These are phyloP conservation scores for Exophiala mesophila DNA, from an alignment of 2,329 filamentous ascomycete species.

Conservation along the genomic window DNA sequence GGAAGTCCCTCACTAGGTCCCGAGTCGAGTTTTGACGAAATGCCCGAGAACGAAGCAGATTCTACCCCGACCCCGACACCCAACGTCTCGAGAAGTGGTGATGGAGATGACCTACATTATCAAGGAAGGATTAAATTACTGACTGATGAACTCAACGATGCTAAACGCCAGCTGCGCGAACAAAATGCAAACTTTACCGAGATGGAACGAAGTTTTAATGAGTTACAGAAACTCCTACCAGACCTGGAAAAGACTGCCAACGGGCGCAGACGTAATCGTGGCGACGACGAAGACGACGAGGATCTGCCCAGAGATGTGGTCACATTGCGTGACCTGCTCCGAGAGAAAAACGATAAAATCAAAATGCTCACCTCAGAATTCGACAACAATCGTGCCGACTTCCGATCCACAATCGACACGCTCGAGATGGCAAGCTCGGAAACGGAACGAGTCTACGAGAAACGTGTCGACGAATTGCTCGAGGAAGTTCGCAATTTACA, in stretches of 20 bases:
- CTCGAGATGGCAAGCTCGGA: slow-evolving; percentile 92
- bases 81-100: slow-evolving; percentile 20
- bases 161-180: slow-evolving; percentile 84
- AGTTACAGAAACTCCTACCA: slow-evolving; percentile 70
- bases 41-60: slow-evolving; percentile 47
- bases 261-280: slow-evolving; percentile 37
- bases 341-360: slow-evolving; percentile 97
- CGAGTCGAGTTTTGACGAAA: slow-evolving; percentile 35
- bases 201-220: slow-evolving; percentile 83
- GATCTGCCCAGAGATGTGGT: slow-evolving; percentile 56
- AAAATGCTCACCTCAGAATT: slow-evolving; percentile 89
- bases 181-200: slow-evolving; percentile 77
- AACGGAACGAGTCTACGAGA: slow-evolving; percentile 88
- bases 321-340: slow-evolving; percentile 73
- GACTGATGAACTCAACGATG: slow-evolving; percentile 63
- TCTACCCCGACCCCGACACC: slow-evolving; percentile 40
- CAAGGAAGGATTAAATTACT: slow-evolving; percentile 57
- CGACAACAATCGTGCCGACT: slow-evolving; percentile 89
- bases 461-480: slow-evolving; percentile 55
- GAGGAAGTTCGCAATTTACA: slow-evolving; percentile 78
- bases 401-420: slow-evolving; percentile 93
- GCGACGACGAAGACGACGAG: slow-evolving; percentile 37
- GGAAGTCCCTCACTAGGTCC: slow-evolving; percentile 27
- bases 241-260: slow-evolving; percentile 16
- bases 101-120: slow-evolving; percentile 28